Evolutionary conservation across 208 protist species (phyloP), one percentile per base, ranked within the genome.

Genomic region (Trypanosoma brucei): DNA sequence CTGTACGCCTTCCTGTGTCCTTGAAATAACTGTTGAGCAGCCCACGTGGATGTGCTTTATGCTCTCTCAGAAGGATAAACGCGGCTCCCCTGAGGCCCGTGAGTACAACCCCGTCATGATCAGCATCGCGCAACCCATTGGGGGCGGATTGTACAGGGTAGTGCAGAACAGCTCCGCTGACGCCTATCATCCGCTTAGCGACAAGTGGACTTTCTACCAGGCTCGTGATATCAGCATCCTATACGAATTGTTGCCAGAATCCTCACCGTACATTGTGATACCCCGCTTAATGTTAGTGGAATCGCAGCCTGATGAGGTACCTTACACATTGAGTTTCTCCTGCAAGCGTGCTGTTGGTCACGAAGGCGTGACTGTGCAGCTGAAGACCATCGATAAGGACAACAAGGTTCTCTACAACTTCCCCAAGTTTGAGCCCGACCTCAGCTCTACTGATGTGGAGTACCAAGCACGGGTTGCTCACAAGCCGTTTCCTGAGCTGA

Each of bases 51-150:
- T 91, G 57, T 84, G 75, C 38, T 75, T 89, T 40, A 80, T 82
- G 61, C 78, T 95, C 70, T 86, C 79, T 13, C 84, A 92, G 74
- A 68, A 83, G 55, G 87, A 91, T 62, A 86, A 76, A 56, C 84
- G 83, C 61, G 75, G 70, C 48, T 67, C 68, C 36, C 53, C 62
- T 52, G 59, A 72, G 59, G 67, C n/a, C 34, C 22, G 2, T 34
- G 76, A 87, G 33, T 89, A 91, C 70, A 71, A 88, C 58, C 83
- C 86, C 33, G 81, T 93, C 38, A 93, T 93, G 86, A 76, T 93
- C 65, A 90, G 83, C 68, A 50, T 93, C 52, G 78, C 86, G 33
- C 56, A 83, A 55, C 86, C 82, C 13, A 62, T 67, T 22, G 79
- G 76, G 3, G 56, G 72, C 22, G 73, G 65, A 33, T 67, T 81